Evolutionary conservation across 164 flowering plant species (phyloP), one percentile per base, ranked within the genome.

Genomic region (Paratinospora sagittata): DNA sequence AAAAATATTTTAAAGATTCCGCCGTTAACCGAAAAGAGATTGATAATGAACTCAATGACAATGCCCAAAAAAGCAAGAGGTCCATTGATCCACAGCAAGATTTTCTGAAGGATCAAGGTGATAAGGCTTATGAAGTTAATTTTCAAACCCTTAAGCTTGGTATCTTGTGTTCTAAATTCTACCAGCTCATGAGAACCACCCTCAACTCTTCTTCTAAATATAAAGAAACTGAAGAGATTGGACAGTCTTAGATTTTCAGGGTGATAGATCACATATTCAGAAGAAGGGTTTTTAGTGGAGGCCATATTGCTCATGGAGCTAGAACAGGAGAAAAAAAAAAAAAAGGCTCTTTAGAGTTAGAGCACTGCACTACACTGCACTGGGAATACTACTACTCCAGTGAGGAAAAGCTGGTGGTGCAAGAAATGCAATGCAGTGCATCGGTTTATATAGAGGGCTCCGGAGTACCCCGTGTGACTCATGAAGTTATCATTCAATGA

Each of bases 21-120:
- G 0, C 77, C 77, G 37, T 73, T 77, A 52, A 73, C 36, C 2
- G 70, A 41, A 58, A 74, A 33, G 27, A 78, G 66, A 45, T 78
- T 78, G 58, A 74, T 34, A 23, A 30, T 41, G 67, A 74, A 74
- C 68, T 78, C 80, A 11, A 69, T 5, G 0, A 27, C n/a, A 3
- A 8, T 10, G 12, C 78, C 80, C 3, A 78, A 27, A 11, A 52
- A 12, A 19, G 27, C 9, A 23, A 67, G 13, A 9, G 77, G 75
- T 36, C 12, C 13, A 1, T 30, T 26, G 4, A 78, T 1, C 21
- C 65, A 27, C 23, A 12, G 10, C 64, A 78, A 55, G 62, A 68
- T 41, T 75, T 58, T 78, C 52, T 63, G 70, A 49, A 72, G 43
- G 19, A 72, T 63, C 65, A 68, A 52, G 6, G 72, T 49, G 1